phyloP scores from a whole-genome alignment of 495 filamentous ascomycete species.

The Talaromyces wortmannii region DNA sequence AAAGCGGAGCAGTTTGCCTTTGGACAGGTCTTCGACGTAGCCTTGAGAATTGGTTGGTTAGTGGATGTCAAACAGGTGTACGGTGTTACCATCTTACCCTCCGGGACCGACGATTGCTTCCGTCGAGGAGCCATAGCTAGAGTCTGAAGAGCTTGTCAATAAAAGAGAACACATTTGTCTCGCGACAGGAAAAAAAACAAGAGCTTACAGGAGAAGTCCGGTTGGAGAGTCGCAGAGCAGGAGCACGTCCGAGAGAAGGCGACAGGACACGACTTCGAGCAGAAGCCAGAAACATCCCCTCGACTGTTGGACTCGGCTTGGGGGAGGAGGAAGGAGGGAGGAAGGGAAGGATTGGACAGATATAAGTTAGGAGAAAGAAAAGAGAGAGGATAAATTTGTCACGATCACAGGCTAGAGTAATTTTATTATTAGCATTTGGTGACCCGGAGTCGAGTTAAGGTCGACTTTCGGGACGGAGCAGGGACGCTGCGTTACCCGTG shows the following conservation, averaged over 20 bases:
- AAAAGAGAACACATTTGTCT: not conserved
- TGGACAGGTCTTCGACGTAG: conserved; percentile 86
- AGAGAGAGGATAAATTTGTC: not conserved
- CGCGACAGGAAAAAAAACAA: not conserved
- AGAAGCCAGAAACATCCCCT: conserved; percentile 42
- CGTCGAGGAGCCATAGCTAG: conserved; percentile 33
- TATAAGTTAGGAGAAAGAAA: conserved; percentile 4
- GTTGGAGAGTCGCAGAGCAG: conserved; percentile 2
- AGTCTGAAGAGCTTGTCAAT: conserved; percentile 14
- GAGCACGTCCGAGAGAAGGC: conserved; percentile 5
- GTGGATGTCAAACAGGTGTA: not conserved
- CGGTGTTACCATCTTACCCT: conserved; percentile 25
- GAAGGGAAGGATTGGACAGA: conserved; percentile 8
- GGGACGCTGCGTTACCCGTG: too few relatives aligned
- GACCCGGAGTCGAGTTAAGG: too few relatives aligned
- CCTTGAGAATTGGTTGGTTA: conserved; percentile 39
- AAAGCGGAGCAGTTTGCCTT: conserved; percentile 90
- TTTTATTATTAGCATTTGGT: too few relatives aligned
- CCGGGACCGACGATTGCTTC: conserved; percentile 39
- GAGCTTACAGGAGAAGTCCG: conserved; percentile 3
- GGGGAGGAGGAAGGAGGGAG: conserved; percentile 5
- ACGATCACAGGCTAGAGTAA: too few relatives aligned
- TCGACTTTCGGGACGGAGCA: too few relatives aligned
- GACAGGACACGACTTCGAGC: conserved; percentile 38
- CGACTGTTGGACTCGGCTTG: conserved; percentile 7